These are phyloP conservation scores for Torulaspora delbrueckii DNA, from an alignment of 805 yeast species.

Conservation along the genomic window DNA sequence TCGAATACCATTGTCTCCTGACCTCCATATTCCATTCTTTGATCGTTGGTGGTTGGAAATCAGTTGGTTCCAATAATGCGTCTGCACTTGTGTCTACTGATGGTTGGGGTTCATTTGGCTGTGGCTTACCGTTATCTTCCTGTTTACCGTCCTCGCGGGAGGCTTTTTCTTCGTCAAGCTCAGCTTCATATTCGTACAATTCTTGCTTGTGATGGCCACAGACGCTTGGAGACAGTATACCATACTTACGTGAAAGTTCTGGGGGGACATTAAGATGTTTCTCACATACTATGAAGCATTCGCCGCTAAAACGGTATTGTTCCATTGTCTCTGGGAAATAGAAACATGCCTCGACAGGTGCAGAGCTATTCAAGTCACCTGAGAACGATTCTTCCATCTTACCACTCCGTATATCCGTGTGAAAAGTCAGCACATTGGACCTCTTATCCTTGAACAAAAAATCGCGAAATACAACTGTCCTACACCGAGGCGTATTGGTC, in stretches of 20 bases:
- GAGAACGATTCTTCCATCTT: slow-evolving; percentile 50
- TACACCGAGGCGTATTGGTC: slow-evolving; percentile 48
- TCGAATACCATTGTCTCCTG: slow-evolving; percentile 53
- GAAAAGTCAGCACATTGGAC: slow-evolving; percentile 62
- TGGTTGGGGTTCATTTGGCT: not conserved
- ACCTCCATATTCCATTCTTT: slow-evolving; percentile 69
- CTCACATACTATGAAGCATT: slow-evolving; percentile 44
- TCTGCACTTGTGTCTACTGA: slow-evolving; percentile 1
- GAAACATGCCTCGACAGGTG: slow-evolving; percentile 69
- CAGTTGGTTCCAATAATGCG: slow-evolving; percentile 5
- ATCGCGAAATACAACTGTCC: slow-evolving; percentile 71
- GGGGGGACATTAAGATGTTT: slow-evolving; percentile 14
- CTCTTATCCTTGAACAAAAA: slow-evolving; percentile 65
- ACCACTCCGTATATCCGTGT: slow-evolving; percentile 66
- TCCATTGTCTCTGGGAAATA: slow-evolving; percentile 57
- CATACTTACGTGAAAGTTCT: slow-evolving; percentile 24
- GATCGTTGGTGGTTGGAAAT: slow-evolving; percentile 43
- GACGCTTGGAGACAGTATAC: slow-evolving; percentile 30
- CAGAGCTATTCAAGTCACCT: slow-evolving; percentile 33
- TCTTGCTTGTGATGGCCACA: slow-evolving; percentile 21
- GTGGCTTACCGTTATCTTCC: not conserved
- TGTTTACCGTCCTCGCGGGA: slow-evolving; percentile 2
- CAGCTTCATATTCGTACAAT: slow-evolving; percentile 14
- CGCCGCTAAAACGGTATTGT: slow-evolving; percentile 72
- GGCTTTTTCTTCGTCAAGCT: slow-evolving; percentile 13